A percentile compares a stretch with the other conserved stretches of the same genome.
Conservation (phyloP, 148 eudicot genomes). For the Cornus controversa region DNA sequence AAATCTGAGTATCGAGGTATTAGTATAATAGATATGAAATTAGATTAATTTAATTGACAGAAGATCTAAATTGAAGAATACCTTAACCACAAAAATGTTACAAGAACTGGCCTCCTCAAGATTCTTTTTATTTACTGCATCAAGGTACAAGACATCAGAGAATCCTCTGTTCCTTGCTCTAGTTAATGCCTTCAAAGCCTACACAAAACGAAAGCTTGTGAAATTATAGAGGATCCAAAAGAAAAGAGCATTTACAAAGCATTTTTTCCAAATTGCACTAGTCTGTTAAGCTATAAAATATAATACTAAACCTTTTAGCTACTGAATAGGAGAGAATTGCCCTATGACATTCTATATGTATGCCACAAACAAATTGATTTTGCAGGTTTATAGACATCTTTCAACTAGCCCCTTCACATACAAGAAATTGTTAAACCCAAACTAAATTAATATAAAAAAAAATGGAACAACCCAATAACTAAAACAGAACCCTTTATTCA, state of each 20-base stretch:
- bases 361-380: too few species aligned
- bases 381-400: background rate
- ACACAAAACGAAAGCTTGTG: background rate
- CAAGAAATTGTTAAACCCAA: background rate
- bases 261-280: background rate
- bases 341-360: background rate
- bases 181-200: slow-evolving; percentile 64
- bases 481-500: background rate
- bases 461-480: background rate
- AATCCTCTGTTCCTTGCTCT: slow-evolving; percentile 75
- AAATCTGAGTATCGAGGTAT: background rate
- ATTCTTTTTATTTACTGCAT: slow-evolving; percentile 59
- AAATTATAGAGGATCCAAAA: slow-evolving; percentile 1
- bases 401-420: background rate
- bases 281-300: too few species aligned
- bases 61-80: slow-evolving; percentile 21
- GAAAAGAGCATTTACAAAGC: background rate
- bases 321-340: background rate
- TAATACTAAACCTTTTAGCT: background rate
- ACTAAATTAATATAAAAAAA: background rate
- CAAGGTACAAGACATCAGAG: slow-evolving; percentile 89
- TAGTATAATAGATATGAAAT: background rate
- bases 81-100: slow-evolving; percentile 87
- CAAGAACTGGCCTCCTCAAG: slow-evolving; percentile 85
- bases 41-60: background rate